Base-by-base conservation (phyloP, 2,329 filamentous ascomycete species). In the Microdochium nivale region DNA sequence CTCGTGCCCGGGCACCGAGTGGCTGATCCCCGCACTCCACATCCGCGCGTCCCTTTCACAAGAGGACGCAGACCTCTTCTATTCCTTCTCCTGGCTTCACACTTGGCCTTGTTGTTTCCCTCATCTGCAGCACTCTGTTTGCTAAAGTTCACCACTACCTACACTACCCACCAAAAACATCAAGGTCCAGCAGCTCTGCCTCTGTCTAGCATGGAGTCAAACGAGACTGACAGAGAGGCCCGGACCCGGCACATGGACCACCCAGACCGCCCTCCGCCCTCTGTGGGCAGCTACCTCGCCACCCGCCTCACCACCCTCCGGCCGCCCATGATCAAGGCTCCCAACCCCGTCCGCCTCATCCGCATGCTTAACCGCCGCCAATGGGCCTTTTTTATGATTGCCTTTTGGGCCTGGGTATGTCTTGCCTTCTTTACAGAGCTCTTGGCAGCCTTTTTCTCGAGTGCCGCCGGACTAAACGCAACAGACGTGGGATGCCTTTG, bases 401-500 rank as follows among this genome's bases (percentile, higher is more conserved):
- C 77, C 1, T 81, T 81, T 49, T 64, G 68, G 27, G 79, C 76
- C n/a, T 82, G 79, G 79, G 77, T 79, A 64, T 32, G 72, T 43
- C 11, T 9, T 7, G 35, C 32, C 32, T 25, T 23, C n/a, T n/a
- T n/a, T n/a, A n/a, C n/a, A n/a, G n/a, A n/a, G n/a, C n/a, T n/a
- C n/a, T n/a, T n/a, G n/a, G n/a, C n/a, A n/a, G 19, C 35, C 19
- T 13, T 44, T 35, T 14, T 5, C 30, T 49, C 43, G 44, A 53
- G 53, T 49, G 55, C 55, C 14, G 52, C 51, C 27, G 48, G 19
- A 43, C 48, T 14, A 35, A 44, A 10, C 14, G 16, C 11, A 2
- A 8, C 35, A 81, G 78, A 77, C 76, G 1, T 82, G 79, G 79
- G 80, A 84, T 60, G 73, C 81, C 3, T 85, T 84, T 56, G 83